Conservation (phyloP, 768 basidiomycete species). For the Lentinula sp. region DNA sequence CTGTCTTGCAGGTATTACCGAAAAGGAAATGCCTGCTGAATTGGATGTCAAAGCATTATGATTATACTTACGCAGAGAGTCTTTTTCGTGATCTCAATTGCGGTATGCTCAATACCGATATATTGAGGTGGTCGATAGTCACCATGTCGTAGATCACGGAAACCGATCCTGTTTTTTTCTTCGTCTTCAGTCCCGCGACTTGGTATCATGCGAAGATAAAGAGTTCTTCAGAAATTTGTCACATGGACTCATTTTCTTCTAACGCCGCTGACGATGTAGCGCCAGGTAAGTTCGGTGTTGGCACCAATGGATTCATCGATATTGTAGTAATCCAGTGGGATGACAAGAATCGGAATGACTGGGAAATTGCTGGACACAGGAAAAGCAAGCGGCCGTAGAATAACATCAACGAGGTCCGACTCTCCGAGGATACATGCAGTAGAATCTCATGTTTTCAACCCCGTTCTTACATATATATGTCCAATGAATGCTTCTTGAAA, state of each 20-base stretch:
- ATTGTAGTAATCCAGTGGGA: not conserved
- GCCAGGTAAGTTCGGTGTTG: not conserved
- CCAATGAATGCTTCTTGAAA: not conserved
- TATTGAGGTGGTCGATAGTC: not conserved
- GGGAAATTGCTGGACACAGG: not conserved
- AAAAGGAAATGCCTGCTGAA: conserved; percentile 50
- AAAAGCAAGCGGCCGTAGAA: not conserved
- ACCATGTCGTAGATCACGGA: not conserved
- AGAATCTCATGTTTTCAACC: too few relatives aligned
- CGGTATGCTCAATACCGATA: not conserved
- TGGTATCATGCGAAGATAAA: not conserved
- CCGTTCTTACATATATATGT: not conserved
- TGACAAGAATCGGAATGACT: not conserved
- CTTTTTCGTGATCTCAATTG: not conserved
- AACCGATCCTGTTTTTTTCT: not conserved
- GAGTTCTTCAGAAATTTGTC: not conserved
- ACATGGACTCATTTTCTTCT: not conserved
- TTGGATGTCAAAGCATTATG: conserved; percentile 18
- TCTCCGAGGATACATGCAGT: not conserved
- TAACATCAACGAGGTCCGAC: not conserved
- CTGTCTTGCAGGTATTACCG: conserved; percentile 50
- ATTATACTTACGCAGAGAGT: not conserved
- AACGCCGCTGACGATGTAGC: not conserved
- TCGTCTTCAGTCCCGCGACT: not conserved
- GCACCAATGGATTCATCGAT: not conserved